These are phyloP conservation scores for Rhododendron simsii DNA, from an alignment of 148 eudicot species.

Conservation along the genomic window DNA sequence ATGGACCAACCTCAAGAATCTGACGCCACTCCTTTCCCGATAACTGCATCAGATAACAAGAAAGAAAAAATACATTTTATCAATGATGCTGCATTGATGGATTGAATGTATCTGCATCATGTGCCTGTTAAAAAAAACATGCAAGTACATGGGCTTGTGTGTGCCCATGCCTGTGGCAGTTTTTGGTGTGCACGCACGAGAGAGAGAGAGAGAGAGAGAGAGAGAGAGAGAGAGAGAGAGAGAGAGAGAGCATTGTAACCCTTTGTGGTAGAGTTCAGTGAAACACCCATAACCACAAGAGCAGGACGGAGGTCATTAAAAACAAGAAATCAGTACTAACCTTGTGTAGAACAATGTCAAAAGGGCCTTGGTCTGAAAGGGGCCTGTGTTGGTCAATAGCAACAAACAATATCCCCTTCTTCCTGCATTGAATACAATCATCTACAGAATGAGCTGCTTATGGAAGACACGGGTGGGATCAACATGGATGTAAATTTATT, in stretches of 20 bases:
- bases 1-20: conserved; percentile 74
- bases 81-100: too few species aligned
- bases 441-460: not conserved
- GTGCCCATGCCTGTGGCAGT: not conserved
- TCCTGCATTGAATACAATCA: conserved; percentile 41
- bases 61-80: not conserved
- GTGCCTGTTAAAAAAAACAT: not conserved
- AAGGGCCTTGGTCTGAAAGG: conserved; percentile 94
- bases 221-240: not conserved
- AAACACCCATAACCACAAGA: not conserved
- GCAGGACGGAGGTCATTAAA: not conserved
- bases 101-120: not conserved
- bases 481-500: not conserved
- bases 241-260: not conserved
- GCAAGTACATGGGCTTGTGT: not conserved
- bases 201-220: not conserved
- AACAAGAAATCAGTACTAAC: conserved; percentile 28
- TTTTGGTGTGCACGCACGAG: not conserved
- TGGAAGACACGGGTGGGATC: not conserved
- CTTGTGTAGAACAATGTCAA: conserved; percentile 91
- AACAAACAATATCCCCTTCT: conserved; percentile 81
- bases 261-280: not conserved
- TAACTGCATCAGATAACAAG: conserved; percentile 49
- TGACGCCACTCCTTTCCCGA: conserved; percentile 79
- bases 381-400: conserved; percentile 77